Evolutionary conservation across 345 rosid genomes (phyloP).

Genomic region (Luvunga scandens): DNA sequence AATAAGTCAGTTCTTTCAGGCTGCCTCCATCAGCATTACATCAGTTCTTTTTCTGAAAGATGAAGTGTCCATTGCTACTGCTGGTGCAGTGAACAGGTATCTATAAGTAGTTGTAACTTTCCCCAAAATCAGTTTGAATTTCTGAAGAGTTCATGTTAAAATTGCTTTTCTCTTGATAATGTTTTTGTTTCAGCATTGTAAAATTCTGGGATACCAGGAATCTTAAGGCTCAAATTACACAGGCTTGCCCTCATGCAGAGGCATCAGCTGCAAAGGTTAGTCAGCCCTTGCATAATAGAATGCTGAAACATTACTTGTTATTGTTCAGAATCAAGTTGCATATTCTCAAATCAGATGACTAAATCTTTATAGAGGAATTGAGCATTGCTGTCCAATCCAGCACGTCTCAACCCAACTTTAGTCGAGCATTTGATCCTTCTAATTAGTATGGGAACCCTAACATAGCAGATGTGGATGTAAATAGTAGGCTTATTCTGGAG

Average conservation of each 20-base stretch:
- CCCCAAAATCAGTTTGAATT: not conserved
- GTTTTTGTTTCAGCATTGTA: constrained; percentile 46
- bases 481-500: not conserved
- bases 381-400: not conserved
- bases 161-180: constrained; percentile 9
- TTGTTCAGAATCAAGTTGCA: not conserved
- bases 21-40: constrained; percentile 84
- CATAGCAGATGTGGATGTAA: not conserved
- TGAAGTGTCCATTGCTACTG: constrained; percentile 74
- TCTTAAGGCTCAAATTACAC: constrained; percentile 55
- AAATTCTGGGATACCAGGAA: constrained; percentile 93
- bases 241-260: constrained; percentile 58
- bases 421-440: not conserved
- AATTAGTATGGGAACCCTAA: not conserved
- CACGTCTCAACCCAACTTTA: not conserved
- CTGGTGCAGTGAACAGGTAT: constrained; percentile 88
- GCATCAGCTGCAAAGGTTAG: constrained; percentile 55
- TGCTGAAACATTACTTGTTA: not conserved
- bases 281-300: constrained; percentile 3
- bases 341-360: not conserved
- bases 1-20: constrained; percentile 39
- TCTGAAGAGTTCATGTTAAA: not conserved
- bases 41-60: constrained; percentile 89
- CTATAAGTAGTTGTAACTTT: constrained; percentile 8
- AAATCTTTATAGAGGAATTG: not conserved